Percentiles rank a stretch among this genome's conserved stretches.
These are phyloP conservation scores for Chalaropsis thielavioides DNA, from an alignment of 2,329 filamentous ascomycete genomes.

Conservation along the genomic window DNA sequence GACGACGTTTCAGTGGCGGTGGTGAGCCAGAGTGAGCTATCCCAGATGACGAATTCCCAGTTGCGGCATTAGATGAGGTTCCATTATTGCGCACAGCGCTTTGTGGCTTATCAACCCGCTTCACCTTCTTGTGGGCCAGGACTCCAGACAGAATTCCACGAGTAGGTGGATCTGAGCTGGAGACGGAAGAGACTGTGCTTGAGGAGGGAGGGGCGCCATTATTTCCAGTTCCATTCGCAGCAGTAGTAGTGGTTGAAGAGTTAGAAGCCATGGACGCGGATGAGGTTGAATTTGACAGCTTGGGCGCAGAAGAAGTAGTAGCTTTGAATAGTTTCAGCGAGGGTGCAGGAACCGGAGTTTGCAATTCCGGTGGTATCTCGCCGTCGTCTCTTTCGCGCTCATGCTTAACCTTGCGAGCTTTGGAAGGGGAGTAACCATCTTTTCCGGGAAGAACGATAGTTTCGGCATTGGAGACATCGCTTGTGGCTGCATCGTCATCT, in stretches of 20 bases:
- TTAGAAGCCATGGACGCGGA: background rate
- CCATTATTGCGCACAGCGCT: background rate
- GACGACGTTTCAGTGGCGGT: conserved; percentile 11
- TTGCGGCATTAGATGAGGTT: background rate
- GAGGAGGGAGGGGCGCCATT: background rate
- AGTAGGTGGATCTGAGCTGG: background rate
- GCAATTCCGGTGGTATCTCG: background rate
- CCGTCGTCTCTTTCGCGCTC: conserved; percentile 43
- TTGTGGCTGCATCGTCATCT: conserved; percentile 30
- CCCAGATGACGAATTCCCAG: background rate
- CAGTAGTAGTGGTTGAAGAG: background rate
- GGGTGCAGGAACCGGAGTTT: background rate
- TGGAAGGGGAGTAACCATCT: conserved; percentile 48
- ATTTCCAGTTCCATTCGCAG: background rate
- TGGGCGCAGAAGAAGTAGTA: background rate
- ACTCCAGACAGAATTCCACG: conserved; percentile 9
- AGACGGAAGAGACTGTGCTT: conserved; percentile 4
- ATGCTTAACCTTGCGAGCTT: conserved; percentile 49
- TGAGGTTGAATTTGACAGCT: background rate
- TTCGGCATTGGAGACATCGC: conserved; percentile 52
- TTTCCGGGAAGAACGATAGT: conserved; percentile 55
- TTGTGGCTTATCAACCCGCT: conserved; percentile 7
- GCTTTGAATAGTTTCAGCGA: conserved; percentile 5
- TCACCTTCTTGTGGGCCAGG: conserved; percentile 14
- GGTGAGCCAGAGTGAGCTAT: conserved; percentile 7